These are phyloP conservation scores for Cystoderma amianthinum DNA, from an alignment of 768 basidiomycete genomes.

Conservation along the genomic window DNA sequence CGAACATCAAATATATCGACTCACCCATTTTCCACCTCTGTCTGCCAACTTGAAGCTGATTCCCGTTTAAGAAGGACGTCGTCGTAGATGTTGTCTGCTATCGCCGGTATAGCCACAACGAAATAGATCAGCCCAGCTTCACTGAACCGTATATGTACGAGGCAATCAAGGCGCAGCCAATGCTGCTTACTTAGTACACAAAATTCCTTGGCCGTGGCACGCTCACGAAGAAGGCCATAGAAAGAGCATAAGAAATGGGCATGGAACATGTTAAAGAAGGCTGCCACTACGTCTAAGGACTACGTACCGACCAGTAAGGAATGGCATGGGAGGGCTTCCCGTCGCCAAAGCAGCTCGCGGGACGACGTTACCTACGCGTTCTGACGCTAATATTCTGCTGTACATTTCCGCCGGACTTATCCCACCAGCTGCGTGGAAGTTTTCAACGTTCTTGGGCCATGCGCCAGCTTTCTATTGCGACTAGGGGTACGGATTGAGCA, in stretches of 20 bases:
- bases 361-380: conserved; percentile 83
- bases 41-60: conserved; percentile 96
- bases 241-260: conserved; percentile 99
- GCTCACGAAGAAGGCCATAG: conserved; percentile 93
- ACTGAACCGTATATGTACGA: conserved; percentile 99
- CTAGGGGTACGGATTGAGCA: too few species aligned
- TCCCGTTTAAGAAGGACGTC: conserved; percentile 99
- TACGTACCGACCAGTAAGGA: conserved; percentile 93
- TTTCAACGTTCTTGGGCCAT: too few species aligned
- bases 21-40: conserved; percentile 98
- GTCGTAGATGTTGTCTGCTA: conserved; percentile 99
- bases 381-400: conserved; percentile 68
- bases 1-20: conserved; percentile 98
- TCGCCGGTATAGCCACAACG: conserved; percentile 98
- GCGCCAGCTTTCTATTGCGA: too few species aligned
- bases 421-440: too few species aligned
- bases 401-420: too few species aligned
- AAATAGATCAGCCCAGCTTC: conserved; percentile 98
- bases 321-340: conserved; percentile 99
- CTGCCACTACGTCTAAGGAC: conserved; percentile 88
- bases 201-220: conserved; percentile 87
- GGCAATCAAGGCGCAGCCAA: conserved; percentile 91
- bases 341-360: conserved; percentile 90
- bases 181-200: conserved; percentile 86
- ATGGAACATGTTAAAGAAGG: conserved; percentile 97